These are phyloP conservation scores for Pecoramyces ruminantium DNA, from an alignment of 192 early-diverging fungal species.

Conservation along the genomic window DNA sequence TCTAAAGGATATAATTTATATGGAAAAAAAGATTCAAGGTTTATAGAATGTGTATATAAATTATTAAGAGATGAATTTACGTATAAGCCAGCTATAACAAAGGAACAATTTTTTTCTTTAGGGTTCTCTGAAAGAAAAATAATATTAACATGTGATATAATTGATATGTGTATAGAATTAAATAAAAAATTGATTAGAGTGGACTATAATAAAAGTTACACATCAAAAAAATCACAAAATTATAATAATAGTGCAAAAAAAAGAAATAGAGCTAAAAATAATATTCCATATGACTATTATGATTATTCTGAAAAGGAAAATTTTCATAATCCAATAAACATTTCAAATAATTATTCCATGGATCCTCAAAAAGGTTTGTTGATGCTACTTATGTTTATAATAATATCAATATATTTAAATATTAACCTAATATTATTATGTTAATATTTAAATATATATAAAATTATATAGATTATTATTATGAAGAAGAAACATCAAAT, in stretches of 20 bases:
- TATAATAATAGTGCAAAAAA: neutral
- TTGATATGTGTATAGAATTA: neutral
- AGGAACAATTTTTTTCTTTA: constrained; percentile 19
- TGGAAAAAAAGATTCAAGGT: constrained; percentile 28
- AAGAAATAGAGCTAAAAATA: neutral
- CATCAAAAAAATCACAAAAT: neutral
- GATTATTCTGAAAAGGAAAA: neutral
- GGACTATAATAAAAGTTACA: neutral
- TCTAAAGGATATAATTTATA: constrained; percentile 17
- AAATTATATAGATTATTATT: neutral
- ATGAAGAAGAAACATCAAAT: neutral
- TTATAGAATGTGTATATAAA: constrained; percentile 21
- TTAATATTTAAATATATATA: no score
- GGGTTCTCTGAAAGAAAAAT: constrained; percentile 7
- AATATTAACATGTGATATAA: neutral
- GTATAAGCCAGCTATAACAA: constrained; percentile 23
- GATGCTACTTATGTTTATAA: no score
- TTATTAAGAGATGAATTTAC: constrained; percentile 28
- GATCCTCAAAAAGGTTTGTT: neutral
- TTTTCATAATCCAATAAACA: neutral
- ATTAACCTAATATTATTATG: no score
- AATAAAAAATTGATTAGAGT: neutral
- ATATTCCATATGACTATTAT: neutral
- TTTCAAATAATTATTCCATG: neutral
- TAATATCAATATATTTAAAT: no score